Conservation (phyloP, 148 eudicot species). For the Cornus suecica region DNA sequence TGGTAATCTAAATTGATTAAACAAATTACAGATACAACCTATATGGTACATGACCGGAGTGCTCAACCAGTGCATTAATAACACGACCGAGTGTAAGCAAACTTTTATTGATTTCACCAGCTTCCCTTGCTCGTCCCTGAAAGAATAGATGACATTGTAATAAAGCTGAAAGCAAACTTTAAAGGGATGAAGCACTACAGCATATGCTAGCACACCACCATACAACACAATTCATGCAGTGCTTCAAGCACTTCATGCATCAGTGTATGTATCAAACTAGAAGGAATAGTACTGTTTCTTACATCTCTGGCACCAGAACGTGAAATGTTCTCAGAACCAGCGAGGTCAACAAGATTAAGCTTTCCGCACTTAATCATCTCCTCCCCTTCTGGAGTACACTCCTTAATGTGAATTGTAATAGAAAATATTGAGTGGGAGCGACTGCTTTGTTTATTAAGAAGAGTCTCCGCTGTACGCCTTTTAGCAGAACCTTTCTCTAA, state of each 20-base stretch:
- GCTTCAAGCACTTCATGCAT: background rate
- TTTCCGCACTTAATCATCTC: conserved; percentile 99
- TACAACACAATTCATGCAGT: background rate
- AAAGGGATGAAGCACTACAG: background rate
- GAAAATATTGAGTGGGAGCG: conserved; percentile 96
- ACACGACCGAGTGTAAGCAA: conserved; percentile 96
- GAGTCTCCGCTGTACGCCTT: conserved; percentile 95
- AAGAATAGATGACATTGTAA: conserved; percentile 6
- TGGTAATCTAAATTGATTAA: background rate
- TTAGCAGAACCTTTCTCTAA: conserved; percentile 95
- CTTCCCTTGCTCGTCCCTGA: conserved; percentile 98
- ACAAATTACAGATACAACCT: conserved; percentile 41
- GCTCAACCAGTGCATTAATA: conserved; percentile 95
- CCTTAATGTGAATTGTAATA: conserved; percentile 96
- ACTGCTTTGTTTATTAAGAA: conserved; percentile 98
- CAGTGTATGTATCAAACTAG: background rate
- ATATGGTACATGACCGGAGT: conserved; percentile 92
- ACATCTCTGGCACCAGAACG: conserved; percentile 99
- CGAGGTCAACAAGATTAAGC: conserved; percentile 98
- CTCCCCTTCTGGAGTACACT: conserved; percentile 95
- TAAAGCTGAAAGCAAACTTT: background rate
- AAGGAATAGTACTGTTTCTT: background rate
- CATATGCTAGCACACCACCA: background rate
- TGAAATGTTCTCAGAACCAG: conserved; percentile 98
- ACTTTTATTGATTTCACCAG: conserved; percentile 98